A percentile compares a stretch with the other conserved stretches of the same genome.
These are phyloP conservation scores for Tagetes erecta DNA, from an alignment of 129 eudicot genomes.

Conservation along the genomic window DNA sequence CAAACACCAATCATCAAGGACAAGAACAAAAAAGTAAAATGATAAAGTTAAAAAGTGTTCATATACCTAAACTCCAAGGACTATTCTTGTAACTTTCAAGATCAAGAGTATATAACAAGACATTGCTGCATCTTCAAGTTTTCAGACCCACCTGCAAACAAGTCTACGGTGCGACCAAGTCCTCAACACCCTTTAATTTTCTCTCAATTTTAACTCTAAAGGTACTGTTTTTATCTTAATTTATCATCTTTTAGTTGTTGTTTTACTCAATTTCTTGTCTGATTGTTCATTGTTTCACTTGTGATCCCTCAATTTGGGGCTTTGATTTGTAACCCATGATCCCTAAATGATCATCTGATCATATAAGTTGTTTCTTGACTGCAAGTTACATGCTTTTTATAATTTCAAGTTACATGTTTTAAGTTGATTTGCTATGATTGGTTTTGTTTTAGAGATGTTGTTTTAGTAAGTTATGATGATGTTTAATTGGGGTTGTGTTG, in stretches of 20 bases:
- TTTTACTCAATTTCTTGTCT: neutral
- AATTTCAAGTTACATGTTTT: no score
- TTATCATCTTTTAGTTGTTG: neutral
- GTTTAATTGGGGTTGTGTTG: neutral
- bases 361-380: neutral
- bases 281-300: neutral
- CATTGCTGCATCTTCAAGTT: conserved; percentile 35
- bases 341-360: neutral
- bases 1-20: neutral
- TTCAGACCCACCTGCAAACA: conserved; percentile 6
- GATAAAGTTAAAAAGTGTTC: neutral
- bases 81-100: conserved; percentile 1
- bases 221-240: conserved; percentile 35
- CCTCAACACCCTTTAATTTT: neutral
- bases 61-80: neutral
- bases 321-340: neutral
- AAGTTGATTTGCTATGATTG: no score
- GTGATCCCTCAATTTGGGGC: neutral
- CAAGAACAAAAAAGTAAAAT: no score
- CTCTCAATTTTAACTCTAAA: conserved; percentile 21
- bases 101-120: conserved; percentile 18
- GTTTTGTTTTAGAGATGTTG: neutral
- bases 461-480: neutral
- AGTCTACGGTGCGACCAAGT: neutral
- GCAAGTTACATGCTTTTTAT: neutral